Evolutionary conservation across 345 rosid species (phyloP).

Genomic region (Eucalyptus pumila): DNA sequence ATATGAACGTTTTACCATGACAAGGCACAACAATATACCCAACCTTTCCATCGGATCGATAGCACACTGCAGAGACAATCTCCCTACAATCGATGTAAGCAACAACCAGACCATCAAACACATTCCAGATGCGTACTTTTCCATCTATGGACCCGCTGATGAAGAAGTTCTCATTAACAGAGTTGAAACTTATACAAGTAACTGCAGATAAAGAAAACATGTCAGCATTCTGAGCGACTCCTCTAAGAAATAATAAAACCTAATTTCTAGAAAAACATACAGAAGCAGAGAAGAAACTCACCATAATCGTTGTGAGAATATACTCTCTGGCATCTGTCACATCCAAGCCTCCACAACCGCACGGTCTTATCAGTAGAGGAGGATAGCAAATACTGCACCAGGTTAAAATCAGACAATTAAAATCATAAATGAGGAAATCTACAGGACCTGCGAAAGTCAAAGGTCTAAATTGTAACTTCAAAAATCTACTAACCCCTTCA

Average conservation of each 20-base stretch:
- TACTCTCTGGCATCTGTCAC: conserved; percentile 32
- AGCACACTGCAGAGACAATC: conserved; percentile 65
- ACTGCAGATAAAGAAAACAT: conserved; percentile 11
- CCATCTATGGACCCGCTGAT: conserved; percentile 56
- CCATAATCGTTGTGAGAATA: conserved; percentile 65
- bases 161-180: conserved; percentile 37
- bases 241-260: neutral
- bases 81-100: conserved; percentile 54
- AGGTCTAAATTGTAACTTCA: neutral
- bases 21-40: neutral
- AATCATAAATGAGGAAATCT: neutral
- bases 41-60: conserved; percentile 60
- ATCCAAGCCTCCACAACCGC: conserved; percentile 49
- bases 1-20: neutral
- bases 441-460: neutral
- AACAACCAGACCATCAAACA: conserved; percentile 29
- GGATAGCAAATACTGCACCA: conserved; percentile 49
- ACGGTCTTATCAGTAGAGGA: conserved; percentile 59
- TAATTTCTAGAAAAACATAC: neutral
- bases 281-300: neutral
- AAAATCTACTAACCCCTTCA: conserved; percentile 41
- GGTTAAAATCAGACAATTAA: neutral
- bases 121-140: conserved; percentile 76
- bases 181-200: conserved; percentile 37
- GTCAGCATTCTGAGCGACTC: neutral